phyloP scores from a whole-genome alignment of 805 yeast species.

The Candida taoyuanica region DNA sequence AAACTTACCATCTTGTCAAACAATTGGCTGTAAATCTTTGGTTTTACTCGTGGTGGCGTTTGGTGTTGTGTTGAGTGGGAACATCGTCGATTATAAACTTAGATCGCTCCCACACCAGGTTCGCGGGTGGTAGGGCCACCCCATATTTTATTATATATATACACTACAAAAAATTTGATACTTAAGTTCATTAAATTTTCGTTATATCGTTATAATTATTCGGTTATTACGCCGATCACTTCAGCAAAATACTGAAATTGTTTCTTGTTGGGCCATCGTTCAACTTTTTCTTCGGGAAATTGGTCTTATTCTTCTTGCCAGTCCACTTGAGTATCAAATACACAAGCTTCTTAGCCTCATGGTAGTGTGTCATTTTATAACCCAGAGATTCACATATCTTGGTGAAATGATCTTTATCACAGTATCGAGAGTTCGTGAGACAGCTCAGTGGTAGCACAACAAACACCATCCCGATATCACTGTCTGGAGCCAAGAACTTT shows the following conservation, averaged over 20 bases:
- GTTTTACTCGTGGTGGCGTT: too few species aligned
- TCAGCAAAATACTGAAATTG: conserved; percentile 58
- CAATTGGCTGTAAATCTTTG: too few species aligned
- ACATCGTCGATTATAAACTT: too few species aligned
- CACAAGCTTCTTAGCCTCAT: conserved; percentile 65
- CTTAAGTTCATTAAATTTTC: too few species aligned
- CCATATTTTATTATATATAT: too few species aligned
- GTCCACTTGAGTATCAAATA: conserved; percentile 63
- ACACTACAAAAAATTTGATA: too few species aligned
- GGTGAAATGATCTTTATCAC: conserved; percentile 39
- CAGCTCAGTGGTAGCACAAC: conserved; percentile 90
- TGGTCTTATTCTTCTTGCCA: conserved; percentile 21
- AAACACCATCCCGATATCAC: conserved; percentile 42
- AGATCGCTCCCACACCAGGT: too few species aligned
- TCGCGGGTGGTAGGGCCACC: conserved; percentile 2
- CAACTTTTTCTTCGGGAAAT: conserved; percentile 41
- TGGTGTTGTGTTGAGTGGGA: too few species aligned
- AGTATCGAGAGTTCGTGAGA: conserved; percentile 74
- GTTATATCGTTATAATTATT: neutral
- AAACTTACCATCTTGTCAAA: too few species aligned
- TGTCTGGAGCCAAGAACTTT: conserved; percentile 42
- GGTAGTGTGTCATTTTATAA: conserved; percentile 39
- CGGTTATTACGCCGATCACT: neutral
- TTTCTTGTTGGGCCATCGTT: conserved; percentile 57
- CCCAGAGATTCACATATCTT: conserved; percentile 59